Base-by-base conservation (phyloP, 345 rosid genomes). In the Eucalyptus shirleyi region DNA sequence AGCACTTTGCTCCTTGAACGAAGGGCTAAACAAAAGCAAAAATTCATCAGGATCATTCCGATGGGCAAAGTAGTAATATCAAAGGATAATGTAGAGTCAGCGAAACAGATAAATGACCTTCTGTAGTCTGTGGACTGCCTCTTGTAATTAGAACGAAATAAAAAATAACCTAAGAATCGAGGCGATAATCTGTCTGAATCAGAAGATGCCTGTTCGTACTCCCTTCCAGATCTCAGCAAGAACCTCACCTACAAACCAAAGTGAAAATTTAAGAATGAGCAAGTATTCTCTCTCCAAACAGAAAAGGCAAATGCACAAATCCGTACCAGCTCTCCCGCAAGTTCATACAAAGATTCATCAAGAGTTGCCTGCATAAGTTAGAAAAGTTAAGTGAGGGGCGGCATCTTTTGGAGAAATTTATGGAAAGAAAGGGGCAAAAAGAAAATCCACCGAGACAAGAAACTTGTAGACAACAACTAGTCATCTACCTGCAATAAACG, bases 211-310 rank as follows among this genome's bases (percentile, higher is more conserved):
- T 94, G 98, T 69, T 96, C 99, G 88, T 93, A 95, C 88, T 98
- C 99, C 92, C 98, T 96, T 91, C 99, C 99, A 88, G 98, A 98
- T 94, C 99, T 97, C 91, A 98, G 94, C 89, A 98, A 94, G 94
- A 97, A 98, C 90, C 99, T 96, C 95, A 98, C 99, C 99, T 98
- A 82, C 11, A 89, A 93, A 91, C 83, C 60, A 92, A 85, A 90
- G 40, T 86, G 28, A 82, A 82, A 69, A 65, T 55, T 50, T 26
- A 47, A 59, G 50, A 53, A 44, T 30, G 40, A 37, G 49, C 26
- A 55, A 67, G 30, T 45, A 59, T 15, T 87, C 34, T 87, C 49
- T 16, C 21, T 28, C 77, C 30, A 51, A 50, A 32, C 11, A 50
- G 51, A 67, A 88, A 85, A 28, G 51, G 86, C 50, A 45, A 90